Conservation (phyloP, 2,329 filamentous ascomycete species). For the Venturia aucupariae region DNA sequence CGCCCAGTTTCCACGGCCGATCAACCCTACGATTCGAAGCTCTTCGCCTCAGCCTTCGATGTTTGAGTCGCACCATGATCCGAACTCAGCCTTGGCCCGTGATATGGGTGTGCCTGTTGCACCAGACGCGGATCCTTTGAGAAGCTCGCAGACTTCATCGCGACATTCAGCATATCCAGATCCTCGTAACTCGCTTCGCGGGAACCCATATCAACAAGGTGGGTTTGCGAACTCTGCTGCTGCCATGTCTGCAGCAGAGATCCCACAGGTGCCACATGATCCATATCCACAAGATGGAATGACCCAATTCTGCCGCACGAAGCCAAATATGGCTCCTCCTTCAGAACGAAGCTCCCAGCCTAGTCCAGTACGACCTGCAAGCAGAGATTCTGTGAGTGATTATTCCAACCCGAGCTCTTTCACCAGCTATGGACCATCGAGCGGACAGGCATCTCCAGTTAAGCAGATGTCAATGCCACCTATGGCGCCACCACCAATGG, state of each 20-base stretch:
- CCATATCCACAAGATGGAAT: conserved; percentile 92
- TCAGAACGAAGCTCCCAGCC: conserved; percentile 61
- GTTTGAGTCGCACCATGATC: conserved; percentile 86
- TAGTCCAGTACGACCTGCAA: conserved; percentile 65
- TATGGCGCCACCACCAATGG: conserved; percentile 27
- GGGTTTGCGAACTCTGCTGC: neutral
- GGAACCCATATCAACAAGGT: conserved; percentile 15
- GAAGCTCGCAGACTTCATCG: conserved; percentile 6
- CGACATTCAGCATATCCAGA: conserved; percentile 5
- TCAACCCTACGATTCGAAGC: conserved; percentile 92
- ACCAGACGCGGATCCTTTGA: conserved; percentile 14
- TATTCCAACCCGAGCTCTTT: conserved; percentile 83
- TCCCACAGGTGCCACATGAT: conserved; percentile 72
- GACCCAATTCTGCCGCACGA: conserved; percentile 89
- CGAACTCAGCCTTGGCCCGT: conserved; percentile 61
- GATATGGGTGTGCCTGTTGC: conserved; percentile 44
- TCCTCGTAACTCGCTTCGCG: neutral
- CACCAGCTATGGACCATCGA: conserved; percentile 73
- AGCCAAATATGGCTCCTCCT: conserved; percentile 60
- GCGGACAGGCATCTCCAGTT: conserved; percentile 61
- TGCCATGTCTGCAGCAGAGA: conserved; percentile 39
- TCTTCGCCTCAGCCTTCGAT: conserved; percentile 92
- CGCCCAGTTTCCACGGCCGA: conserved; percentile 87
- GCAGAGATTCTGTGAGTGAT: conserved; percentile 82
- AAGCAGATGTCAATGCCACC: conserved; percentile 43